Conservation (phyloP, 2,329 filamentous ascomycete species). For the Anthostomella pinea region DNA sequence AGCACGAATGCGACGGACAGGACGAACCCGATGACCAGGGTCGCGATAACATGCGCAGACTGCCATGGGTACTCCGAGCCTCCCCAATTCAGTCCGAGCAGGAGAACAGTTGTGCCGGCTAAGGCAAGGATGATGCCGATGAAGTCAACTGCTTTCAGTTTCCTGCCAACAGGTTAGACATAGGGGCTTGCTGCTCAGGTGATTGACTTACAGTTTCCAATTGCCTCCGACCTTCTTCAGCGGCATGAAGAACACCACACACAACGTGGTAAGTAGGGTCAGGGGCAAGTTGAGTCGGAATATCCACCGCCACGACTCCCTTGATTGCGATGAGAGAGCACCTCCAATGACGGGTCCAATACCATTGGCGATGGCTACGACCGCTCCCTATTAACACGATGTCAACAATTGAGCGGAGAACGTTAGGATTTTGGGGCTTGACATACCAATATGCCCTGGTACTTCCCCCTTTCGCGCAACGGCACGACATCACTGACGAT, state of each 20-base stretch:
- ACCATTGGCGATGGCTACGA: constrained; percentile 52
- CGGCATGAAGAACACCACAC: constrained; percentile 55
- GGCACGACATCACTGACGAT: constrained; percentile 31
- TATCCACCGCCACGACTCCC: constrained; percentile 51
- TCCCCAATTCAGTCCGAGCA: constrained; percentile 56
- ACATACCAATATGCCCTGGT: constrained; percentile 38
- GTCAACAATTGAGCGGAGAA: too few species aligned
- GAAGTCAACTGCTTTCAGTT: constrained; percentile 51
- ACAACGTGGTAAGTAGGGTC: constrained; percentile 43
- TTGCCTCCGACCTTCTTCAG: constrained; percentile 51
- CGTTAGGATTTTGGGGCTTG: too few species aligned
- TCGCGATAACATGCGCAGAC: constrained; percentile 51
- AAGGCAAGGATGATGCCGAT: constrained; percentile 45
- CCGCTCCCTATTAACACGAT: constrained; percentile 44
- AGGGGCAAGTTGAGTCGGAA: constrained; percentile 54
- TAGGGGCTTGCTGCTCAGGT: not conserved
- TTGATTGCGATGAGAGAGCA: constrained; percentile 43
- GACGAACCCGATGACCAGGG: constrained; percentile 48
- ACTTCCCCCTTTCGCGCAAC: constrained; percentile 29
- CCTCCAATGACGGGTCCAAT: constrained; percentile 55
- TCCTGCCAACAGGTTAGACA: constrained; percentile 24
- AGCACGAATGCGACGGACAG: constrained; percentile 48
- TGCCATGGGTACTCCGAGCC: constrained; percentile 57
- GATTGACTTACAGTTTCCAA: constrained; percentile 40
- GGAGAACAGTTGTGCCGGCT: constrained; percentile 42